Conservation (phyloP, 805 yeast species). For the Clavispora santaluciae region DNA sequence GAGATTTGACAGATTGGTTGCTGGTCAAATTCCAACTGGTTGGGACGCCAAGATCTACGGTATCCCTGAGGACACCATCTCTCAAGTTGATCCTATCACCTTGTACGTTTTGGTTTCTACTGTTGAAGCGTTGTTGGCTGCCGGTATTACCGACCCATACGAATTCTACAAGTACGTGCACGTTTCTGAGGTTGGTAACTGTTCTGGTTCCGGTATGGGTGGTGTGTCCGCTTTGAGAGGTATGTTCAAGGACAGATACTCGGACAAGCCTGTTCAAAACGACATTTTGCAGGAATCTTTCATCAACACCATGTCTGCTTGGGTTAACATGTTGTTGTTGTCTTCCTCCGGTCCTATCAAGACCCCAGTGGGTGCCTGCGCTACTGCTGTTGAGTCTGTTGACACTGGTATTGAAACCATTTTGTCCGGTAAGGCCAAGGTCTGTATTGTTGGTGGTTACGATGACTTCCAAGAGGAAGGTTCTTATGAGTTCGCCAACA, state of each 20-base stretch:
- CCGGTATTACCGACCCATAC: conserved; percentile 98
- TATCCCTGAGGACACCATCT: conserved; percentile 85
- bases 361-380: conserved; percentile 99
- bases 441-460: conserved; percentile 97
- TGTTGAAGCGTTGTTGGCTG: conserved; percentile 85
- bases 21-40: conserved; percentile 97
- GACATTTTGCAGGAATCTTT: conserved; percentile 97
- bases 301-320: conserved; percentile 98
- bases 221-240: conserved; percentile 97
- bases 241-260: conserved; percentile 93
- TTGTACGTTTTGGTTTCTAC: conserved; percentile 89
- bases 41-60: conserved; percentile 96
- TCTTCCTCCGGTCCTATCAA: conserved; percentile 98
- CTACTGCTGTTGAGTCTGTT: conserved; percentile 96
- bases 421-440: conserved; percentile 88
- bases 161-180: conserved; percentile 98
- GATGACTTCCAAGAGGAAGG: conserved; percentile 99
- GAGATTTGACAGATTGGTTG: conserved; percentile 68
- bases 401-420: conserved; percentile 95
- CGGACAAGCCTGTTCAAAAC: conserved; percentile 92
- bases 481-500: conserved; percentile 94
- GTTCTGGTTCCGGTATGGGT: conserved; percentile 99
- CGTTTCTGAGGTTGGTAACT: conserved; percentile 97
- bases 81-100: conserved; percentile 96
- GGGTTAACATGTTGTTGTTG: conserved; percentile 97